Evolutionary conservation across 1,139 yeast species (phyloP), one percentile per base, ranked within the genome.

Genomic region (Kodamaea ohmeri): DNA sequence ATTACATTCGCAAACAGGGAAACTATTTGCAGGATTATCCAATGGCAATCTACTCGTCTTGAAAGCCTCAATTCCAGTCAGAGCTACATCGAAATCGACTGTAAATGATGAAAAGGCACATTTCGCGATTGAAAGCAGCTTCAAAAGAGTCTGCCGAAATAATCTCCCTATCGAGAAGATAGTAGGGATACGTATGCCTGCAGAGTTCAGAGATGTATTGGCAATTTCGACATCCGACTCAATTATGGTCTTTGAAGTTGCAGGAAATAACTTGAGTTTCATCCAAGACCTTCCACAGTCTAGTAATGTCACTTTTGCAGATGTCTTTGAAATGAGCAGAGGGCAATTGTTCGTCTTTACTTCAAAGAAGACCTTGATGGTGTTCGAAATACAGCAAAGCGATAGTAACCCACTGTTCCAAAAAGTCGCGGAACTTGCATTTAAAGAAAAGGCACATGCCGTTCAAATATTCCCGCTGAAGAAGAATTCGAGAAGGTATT

Each of bases 41-140:
- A 63, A 64, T 47, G 75, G 75, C 2, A 71, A 65, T 45, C 45
- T 70, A 65, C 14, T 63, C 40, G 41, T 34, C 40, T 36, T 56
- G 40, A 39, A 42, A 12, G 26, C 26, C 12, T 17, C 34, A 7
- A 12, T 25, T 14, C 26, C 24, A 11, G 26, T 32, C 25, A 31
- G 13, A 29, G 21, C 29, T 33, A 11, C 32, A 27, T n/a, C 25
- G 19, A 6, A 34, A 22, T 13, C 24, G 21, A 14, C 37, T 14
- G n/a, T 5, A 6, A 7, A 30, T 4, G 27, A 29, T 14, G 38
- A 15, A 14, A 27, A 38, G 32, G 16, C 49, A 46, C 14, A 53
- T 47, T 30, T 50, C 17, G 44, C 41, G 7, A 35, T 47, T n/a
- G 61, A 60, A 5, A 40, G 40, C 12, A 47, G 55, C 1, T 62